A percentile compares a stretch with the other conserved stretches of the same genome.
Evolutionary conservation across 2,329 filamentous ascomycete species (phyloP).

Genomic region (Sclerotinia minor): DNA sequence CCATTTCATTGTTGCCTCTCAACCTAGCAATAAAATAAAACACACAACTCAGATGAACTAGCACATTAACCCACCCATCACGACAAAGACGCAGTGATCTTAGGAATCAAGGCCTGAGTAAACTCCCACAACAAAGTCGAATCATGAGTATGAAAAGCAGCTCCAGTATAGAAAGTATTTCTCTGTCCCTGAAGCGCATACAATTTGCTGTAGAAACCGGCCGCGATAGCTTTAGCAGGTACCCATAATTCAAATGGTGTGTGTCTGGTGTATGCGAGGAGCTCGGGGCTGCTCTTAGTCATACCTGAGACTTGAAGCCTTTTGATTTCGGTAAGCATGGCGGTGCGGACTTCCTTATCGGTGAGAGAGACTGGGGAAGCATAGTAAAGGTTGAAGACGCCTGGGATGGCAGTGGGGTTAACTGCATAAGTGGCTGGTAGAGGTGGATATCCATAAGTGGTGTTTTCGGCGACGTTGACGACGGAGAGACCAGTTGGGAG

Average conservation of each 20-base stretch:
- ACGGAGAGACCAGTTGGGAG: slow-evolving; percentile 37
- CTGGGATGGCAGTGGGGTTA: slow-evolving; percentile 29
- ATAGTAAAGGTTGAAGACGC: slow-evolving; percentile 27
- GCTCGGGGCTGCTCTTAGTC: slow-evolving; percentile 22
- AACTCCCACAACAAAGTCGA: slow-evolving; percentile 41
- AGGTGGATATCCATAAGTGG: slow-evolving; percentile 39
- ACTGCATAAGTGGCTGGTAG: slow-evolving; percentile 42
- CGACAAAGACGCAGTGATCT: slow-evolving; percentile 26
- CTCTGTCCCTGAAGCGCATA: slow-evolving; percentile 47
- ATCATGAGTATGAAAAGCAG: slow-evolving; percentile 43
- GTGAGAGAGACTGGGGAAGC: slow-evolving; percentile 26
- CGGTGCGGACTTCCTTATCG: slow-evolving; percentile 27
- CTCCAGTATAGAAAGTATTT: slow-evolving; percentile 50
- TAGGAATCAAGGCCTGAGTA: slow-evolving; percentile 33
- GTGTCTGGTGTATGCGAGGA: slow-evolving; percentile 30
- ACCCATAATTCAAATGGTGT: slow-evolving; percentile 36
- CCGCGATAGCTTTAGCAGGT: slow-evolving; percentile 41
- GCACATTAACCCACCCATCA: not conserved
- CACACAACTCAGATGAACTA: no score
- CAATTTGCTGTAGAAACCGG: slow-evolving; percentile 47
- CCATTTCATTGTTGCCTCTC: no score
- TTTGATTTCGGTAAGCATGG: slow-evolving; percentile 28
- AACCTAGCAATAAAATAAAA: no score
- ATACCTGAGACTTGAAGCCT: slow-evolving; percentile 25
- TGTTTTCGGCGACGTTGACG: slow-evolving; percentile 37